Base-by-base conservation (phyloP, 2,329 filamentous ascomycete species). In the Phoma sp. region DNA sequence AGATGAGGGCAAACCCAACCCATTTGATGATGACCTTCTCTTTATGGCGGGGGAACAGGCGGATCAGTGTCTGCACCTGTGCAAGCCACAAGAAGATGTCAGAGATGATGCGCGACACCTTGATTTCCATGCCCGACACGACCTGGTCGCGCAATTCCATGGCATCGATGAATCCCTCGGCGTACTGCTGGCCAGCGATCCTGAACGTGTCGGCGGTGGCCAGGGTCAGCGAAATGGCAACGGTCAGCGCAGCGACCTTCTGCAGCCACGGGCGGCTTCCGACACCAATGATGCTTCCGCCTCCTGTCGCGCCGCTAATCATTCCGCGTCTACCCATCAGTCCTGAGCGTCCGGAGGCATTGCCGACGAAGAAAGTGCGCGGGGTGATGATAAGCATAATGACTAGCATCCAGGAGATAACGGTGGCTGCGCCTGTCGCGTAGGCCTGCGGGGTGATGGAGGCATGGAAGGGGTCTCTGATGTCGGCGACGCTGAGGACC, bases 1-100 rank as follows among this genome's bases (percentile, higher is more conserved):
- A 85, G 68, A 99, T 97, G 52, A 99, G 84, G 3, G 89, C 92
- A 71, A 98, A 97, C 1, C 93, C 95, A 13, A 93, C 91, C 93
- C 93, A 99, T 78, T 98, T 98, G 78, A 99, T 99, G 62, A 98
- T 90, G 47, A 98, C 88, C 77, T 98, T 98, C 77, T 99, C 95
- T 69, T 96, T 90, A 70, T 98, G 93, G 30, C 95, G 90, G 7
- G 95, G 95, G 65, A 99, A 99, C 1, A 99, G 82, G 47, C 95
- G 89, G 65, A 98, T 98, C 53, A 99, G 78, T 0, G 95, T 99
- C 78, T 99, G 95, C 1, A 96, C 93, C 76, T 99, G 95, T 1
- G 95, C 95, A 35, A 99, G 86, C 93, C 95, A 98, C 27, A 99
- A 82, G 73, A 98, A 98, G 1, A 95, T 93, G 75, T 96, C 92